These are phyloP conservation scores for Brettanomyces sp. DNA, from an alignment of 805 yeast species.

Conservation along the genomic window DNA sequence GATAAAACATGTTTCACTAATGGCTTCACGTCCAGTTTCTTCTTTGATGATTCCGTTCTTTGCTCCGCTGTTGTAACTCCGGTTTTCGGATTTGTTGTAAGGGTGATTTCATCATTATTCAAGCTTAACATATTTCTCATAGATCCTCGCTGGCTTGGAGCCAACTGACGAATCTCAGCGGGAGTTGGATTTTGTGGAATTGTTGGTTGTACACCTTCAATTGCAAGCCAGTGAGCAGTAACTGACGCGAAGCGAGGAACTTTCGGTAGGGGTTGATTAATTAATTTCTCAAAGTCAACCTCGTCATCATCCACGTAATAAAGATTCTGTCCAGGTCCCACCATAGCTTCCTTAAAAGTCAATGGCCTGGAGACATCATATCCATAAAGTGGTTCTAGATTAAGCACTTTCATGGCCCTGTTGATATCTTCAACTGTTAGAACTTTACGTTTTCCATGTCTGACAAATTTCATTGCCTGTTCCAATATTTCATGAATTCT, in stretches of 20 bases:
- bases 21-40: constrained; percentile 66
- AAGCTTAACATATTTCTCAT: constrained; percentile 52
- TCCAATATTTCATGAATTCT: constrained; percentile 91
- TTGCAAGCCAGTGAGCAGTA: constrained; percentile 96
- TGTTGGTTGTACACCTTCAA: constrained; percentile 97
- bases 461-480: constrained; percentile 92
- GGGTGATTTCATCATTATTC: constrained; percentile 33
- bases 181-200: constrained; percentile 92
- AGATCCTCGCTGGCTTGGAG: constrained; percentile 79
- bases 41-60: constrained; percentile 23
- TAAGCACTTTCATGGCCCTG: constrained; percentile 72
- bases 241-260: constrained; percentile 89
- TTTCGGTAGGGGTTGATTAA: constrained; percentile 89
- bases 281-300: constrained; percentile 85
- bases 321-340: constrained; percentile 86
- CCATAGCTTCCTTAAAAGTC: constrained; percentile 76
- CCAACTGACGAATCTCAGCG: constrained; percentile 65
- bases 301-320: constrained; percentile 90
- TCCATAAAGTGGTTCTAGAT: constrained; percentile 91
- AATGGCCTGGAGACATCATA: constrained; percentile 66
- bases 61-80: constrained; percentile 21
- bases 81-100: constrained; percentile 19
- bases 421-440: constrained; percentile 75
- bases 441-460: constrained; percentile 81
- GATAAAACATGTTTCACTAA: constrained; percentile 91